These are phyloP conservation scores for Chrysanthemum makinoi DNA, from an alignment of 129 eudicot species.

Conservation along the genomic window DNA sequence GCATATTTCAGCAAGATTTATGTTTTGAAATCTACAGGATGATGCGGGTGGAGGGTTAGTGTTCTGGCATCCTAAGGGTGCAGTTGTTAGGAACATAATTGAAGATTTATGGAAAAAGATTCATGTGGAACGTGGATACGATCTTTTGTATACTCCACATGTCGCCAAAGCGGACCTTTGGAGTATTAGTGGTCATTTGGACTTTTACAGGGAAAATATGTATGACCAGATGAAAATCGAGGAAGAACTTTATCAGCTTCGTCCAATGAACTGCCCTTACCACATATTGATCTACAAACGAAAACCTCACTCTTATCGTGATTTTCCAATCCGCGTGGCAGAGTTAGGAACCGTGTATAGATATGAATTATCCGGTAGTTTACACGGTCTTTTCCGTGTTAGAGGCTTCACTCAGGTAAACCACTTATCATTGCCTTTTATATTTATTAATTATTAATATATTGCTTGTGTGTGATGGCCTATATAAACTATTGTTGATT, in stretches of 20 bases:
- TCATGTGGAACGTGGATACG: conserved; percentile 73
- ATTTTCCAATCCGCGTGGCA: conserved; percentile 93
- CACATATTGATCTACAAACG: conserved; percentile 87
- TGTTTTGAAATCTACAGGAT: conserved; percentile 52
- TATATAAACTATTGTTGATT: conserved; percentile 1
- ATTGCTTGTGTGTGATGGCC: no score
- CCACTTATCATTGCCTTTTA: background rate
- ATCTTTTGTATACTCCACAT: conserved; percentile 91
- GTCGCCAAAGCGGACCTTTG: conserved; percentile 97
- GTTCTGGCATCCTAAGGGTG: conserved; percentile 99
- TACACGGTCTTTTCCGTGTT: conserved; percentile 97
- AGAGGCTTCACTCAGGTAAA: conserved; percentile 97
- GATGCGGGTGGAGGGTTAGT: conserved; percentile 99
- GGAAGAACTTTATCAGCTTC: conserved; percentile 92
- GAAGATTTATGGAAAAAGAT: conserved; percentile 93
- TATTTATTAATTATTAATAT: no score
- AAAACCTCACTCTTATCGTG: conserved; percentile 80
- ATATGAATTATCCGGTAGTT: conserved; percentile 87
- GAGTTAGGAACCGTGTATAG: conserved; percentile 98
- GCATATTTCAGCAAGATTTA: background rate
- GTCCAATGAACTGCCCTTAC: conserved; percentile 99
- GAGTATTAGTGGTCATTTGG: conserved; percentile 96
- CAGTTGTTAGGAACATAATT: conserved; percentile 84
- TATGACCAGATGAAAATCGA: conserved; percentile 96
- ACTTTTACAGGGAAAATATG: conserved; percentile 93